Evolutionary conservation across 2,329 filamentous ascomycete species (phyloP).

Genomic region (Pyricularia sp.): DNA sequence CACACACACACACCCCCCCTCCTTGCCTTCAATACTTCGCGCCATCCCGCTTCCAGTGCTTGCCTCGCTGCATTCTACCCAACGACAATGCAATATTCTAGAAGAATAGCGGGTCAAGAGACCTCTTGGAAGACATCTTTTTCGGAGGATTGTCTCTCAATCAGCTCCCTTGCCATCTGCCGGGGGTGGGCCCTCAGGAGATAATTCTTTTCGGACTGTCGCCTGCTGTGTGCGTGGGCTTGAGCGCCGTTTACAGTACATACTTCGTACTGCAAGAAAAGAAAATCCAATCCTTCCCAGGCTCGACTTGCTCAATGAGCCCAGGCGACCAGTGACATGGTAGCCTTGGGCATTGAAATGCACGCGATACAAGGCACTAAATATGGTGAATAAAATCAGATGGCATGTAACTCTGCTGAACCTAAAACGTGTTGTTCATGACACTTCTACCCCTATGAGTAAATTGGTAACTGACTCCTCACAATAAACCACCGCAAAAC

Average conservation of each 20-base stretch:
- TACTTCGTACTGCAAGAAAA: too few species aligned
- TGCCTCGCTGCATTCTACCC: conserved; percentile 29
- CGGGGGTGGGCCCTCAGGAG: conserved; percentile 5
- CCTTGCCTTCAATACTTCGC: conserved; percentile 19
- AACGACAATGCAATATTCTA: conserved; percentile 32
- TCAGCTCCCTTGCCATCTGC: conserved; percentile 25
- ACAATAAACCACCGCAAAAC: neutral
- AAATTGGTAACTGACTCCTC: neutral
- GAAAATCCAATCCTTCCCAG: too few species aligned
- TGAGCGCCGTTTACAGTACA: neutral
- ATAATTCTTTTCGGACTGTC: neutral
- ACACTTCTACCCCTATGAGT: neutral
- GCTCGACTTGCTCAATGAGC: neutral
- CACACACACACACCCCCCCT: neutral
- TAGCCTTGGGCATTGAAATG: neutral
- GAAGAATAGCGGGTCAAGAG: conserved; percentile 33
- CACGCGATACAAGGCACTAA: neutral
- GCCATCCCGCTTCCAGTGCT: conserved; percentile 28
- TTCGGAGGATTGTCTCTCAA: conserved; percentile 38
- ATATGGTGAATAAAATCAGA: neutral
- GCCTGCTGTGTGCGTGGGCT: neutral
- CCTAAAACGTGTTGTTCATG: neutral
- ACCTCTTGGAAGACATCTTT: conserved; percentile 20
- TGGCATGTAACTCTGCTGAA: neutral
- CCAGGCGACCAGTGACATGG: neutral